phyloP scores from a whole-genome alignment of 2,329 filamentous ascomycete genomes.

The Tolypocladium endophyticum region DNA sequence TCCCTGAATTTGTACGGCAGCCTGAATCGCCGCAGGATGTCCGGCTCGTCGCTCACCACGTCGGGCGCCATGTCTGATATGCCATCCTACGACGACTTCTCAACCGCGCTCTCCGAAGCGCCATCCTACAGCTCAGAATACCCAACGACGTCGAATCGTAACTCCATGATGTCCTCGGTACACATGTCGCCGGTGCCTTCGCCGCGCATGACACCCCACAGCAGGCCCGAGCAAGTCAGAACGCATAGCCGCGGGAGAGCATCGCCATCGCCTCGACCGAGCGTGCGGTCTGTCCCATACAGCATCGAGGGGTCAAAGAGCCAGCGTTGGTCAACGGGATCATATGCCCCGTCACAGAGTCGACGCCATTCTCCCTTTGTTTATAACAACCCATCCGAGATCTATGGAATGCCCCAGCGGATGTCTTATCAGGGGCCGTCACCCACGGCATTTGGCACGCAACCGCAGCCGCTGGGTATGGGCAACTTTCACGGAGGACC shows the following conservation, averaged over 20 bases:
- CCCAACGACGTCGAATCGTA: constrained; percentile 55
- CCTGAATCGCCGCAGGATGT: constrained; percentile 52
- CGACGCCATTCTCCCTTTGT: constrained; percentile 50
- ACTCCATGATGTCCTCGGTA: constrained; percentile 60
- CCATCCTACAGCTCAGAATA: constrained; percentile 58
- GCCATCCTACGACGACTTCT: constrained; percentile 61
- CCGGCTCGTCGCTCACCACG: constrained; percentile 63
- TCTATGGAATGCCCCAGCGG: constrained; percentile 45
- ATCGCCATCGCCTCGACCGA: constrained; percentile 60
- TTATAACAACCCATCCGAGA: constrained; percentile 50
- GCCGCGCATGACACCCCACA: constrained; percentile 52
- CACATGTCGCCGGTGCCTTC: constrained; percentile 65
- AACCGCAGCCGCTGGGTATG: constrained; percentile 41
- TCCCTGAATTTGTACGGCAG: constrained; percentile 38
- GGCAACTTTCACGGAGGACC: constrained; percentile 44
- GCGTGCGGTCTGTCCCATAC: constrained; percentile 60
- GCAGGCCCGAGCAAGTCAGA: constrained; percentile 50
- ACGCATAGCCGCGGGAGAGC: constrained; percentile 58
- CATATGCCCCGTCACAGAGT: constrained; percentile 48
- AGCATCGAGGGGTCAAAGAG: constrained; percentile 54
- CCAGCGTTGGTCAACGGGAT: constrained; percentile 72
- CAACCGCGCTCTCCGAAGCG: constrained; percentile 54
- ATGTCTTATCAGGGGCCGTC: constrained; percentile 33
- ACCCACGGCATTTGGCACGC: constrained; percentile 26
- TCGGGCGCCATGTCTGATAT: constrained; percentile 56